Evolutionary conservation across 306 rosid genomes (phyloP), one percentile per base, ranked within the genome.

Genomic region (Echinosophora koreensis): DNA sequence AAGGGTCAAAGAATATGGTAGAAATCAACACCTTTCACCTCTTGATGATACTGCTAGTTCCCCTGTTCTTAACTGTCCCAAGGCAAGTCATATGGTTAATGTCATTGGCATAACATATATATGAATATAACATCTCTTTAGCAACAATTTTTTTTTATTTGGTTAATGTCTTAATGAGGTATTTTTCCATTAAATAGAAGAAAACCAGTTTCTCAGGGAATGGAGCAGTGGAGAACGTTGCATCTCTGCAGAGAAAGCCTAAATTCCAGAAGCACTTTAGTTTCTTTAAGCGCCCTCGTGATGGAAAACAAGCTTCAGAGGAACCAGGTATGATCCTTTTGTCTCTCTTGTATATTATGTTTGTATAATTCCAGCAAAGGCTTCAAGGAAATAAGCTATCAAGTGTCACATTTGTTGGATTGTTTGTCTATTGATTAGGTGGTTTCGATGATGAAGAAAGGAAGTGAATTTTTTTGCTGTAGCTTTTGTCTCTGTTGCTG

Each of bases 21-120:
- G 62, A 86, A 81, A 32, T 75, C 84, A 85, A 58, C 87, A 84
- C 15, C 80, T 69, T 74, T 83, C 89, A 56, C 66, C 66, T 56
- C 97, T 95, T 74, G 99, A 90, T 82, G 99, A 92, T 84, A 95
- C 98, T 77, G 98, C 99, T 18, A 92, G 96, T 83, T 95, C 97
- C 80, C 86, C 89, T 66, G 76, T 82, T 57, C 77, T 80, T 74
- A 81, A 35, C 78, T 55, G 14, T 75, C 18, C 88, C 30, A 84
- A 85, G 87, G 91, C 83, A 89, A 84, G 80, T 58, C 77, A 77
- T 51, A 66, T 77, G 73, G 65, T 42, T 42, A 11, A 66, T 58
- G 66, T 27, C 52, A 57, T 59, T 69, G 9, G 15, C 59, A 67
- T 66, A 44, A 58, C 32, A 34, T 39, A 0, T 51, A n/a, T 51